Evolutionary conservation across 805 yeast species (phyloP).

Genomic region (Cyberlindnera euphorbiiphila): DNA sequence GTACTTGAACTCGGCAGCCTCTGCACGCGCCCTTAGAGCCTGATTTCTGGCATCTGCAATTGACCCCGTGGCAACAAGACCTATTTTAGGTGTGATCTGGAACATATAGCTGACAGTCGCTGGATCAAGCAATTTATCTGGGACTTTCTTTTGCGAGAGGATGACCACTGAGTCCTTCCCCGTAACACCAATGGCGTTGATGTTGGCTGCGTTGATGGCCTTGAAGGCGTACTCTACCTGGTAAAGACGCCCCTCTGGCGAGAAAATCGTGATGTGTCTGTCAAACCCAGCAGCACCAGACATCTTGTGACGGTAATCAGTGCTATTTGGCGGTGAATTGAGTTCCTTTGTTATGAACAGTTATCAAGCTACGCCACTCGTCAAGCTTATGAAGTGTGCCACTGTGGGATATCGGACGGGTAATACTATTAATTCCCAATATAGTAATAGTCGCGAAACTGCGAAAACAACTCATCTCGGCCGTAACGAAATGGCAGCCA

Average conservation of each 20-base stretch:
- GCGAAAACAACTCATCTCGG: too few species aligned
- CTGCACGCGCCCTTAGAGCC: constrained; percentile 88
- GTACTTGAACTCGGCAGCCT: constrained; percentile 92
- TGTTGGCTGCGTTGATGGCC: constrained; percentile 89
- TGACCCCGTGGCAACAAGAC: constrained; percentile 91
- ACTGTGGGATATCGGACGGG: too few species aligned
- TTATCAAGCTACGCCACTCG: too few species aligned
- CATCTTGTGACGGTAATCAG: constrained; percentile 22
- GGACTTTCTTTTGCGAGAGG: constrained; percentile 92
- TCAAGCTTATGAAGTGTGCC: too few species aligned
- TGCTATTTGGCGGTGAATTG: background rate
- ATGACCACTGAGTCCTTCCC: constrained; percentile 87
- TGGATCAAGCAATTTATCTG: constrained; percentile 90
- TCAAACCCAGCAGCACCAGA: constrained; percentile 87
- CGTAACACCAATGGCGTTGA: constrained; percentile 82
- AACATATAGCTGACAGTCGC: constrained; percentile 82
- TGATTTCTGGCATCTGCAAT: constrained; percentile 93
- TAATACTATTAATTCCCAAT: too few species aligned
- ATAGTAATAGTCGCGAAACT: too few species aligned
- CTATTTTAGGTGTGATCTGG: constrained; percentile 74
- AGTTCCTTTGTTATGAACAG: too few species aligned
- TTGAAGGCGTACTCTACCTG: constrained; percentile 98
- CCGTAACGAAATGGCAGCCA: too few species aligned
- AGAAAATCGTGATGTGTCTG: constrained; percentile 96
- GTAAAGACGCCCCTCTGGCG: constrained; percentile 96